Evolutionary conservation across 2,329 filamentous ascomycete genomes (phyloP), one percentile per base, ranked within the genome.

Genomic region (Delphinella strobiligena): DNA sequence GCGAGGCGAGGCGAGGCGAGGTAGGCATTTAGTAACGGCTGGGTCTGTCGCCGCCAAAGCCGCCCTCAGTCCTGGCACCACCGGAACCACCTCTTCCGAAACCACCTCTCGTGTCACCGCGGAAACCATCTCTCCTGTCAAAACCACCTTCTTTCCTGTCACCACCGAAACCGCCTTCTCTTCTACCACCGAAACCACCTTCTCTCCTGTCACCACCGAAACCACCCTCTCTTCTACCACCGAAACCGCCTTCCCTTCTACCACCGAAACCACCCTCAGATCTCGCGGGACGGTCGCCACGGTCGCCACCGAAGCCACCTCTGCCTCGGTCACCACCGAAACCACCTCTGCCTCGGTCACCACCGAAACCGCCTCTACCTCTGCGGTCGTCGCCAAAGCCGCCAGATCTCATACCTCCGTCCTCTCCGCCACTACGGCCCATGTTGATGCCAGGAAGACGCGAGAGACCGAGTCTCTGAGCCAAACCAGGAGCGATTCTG

Each of bases 381-480:
- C 36, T 33, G 2, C 31, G 19, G 22, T 34, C 41, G 36, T 47
- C 44, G n/a, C 39, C 29, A 31, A 16, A 31, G 16, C 36, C 40
- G 12, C 36, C 32, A 27, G 31, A 30, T 30, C n/a, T 38, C 41
- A 35, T 36, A 18, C 41, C 33, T 29, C 34, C 41, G 15, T 36
- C 22, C 7, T 22, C 33, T 12, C 19, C 16, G 18, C 35, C 19
- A 15, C 34, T 32, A 12, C 37, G 24, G 5, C 38, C 41, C 18
- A 60, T 47, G 32, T 47, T 49, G 1, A 62, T 36, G 9, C 58
- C 59, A 5, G 50, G 47, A 1, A 60, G 27, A 10, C 48, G 38
- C 5, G 24, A 7, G 4, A 61, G 43, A 11, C 51, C 47, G 17
- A 62, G 40, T 38, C 47, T 54, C 34, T 42, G 31, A 10, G 52